These are phyloP conservation scores for Spathaspora gorwiae DNA, from an alignment of 805 yeast species.

Conservation along the genomic window DNA sequence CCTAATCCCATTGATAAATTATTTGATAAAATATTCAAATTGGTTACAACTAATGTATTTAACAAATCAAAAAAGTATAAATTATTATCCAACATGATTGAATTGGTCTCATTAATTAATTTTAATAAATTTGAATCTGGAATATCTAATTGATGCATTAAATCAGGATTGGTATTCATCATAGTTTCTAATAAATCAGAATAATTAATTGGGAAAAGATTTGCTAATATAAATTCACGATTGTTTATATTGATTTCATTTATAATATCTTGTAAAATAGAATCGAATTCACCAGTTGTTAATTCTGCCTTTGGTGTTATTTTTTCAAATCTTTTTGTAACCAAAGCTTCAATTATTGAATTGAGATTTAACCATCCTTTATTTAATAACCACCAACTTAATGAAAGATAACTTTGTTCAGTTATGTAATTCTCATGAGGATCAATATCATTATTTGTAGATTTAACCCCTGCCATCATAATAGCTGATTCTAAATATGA, in stretches of 20 bases:
- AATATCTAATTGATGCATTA: slow-evolving; percentile 32
- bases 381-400: slow-evolving; percentile 92
- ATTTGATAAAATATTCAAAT: slow-evolving; percentile 30
- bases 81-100: slow-evolving; percentile 28
- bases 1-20: slow-evolving; percentile 25
- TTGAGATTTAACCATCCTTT: slow-evolving; percentile 71
- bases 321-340: slow-evolving; percentile 55
- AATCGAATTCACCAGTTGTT: slow-evolving; percentile 55
- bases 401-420: slow-evolving; percentile 78
- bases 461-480: slow-evolving; percentile 53
- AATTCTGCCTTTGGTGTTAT: slow-evolving; percentile 73
- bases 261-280: slow-evolving; percentile 17
- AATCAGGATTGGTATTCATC: slow-evolving; percentile 43
- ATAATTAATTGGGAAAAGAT: slow-evolving; percentile 34
- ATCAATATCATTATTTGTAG: slow-evolving; percentile 8
- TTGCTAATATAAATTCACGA: slow-evolving; percentile 13
- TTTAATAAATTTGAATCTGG: slow-evolving; percentile 33
- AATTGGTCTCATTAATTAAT: slow-evolving; percentile 44
- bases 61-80: slow-evolving; percentile 28
- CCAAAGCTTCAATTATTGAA: slow-evolving; percentile 49
- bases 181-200: slow-evolving; percentile 44
- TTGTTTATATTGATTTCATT: slow-evolving; percentile 15
- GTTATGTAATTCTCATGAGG: slow-evolving; percentile 45
- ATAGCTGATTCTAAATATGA: slow-evolving; percentile 80
- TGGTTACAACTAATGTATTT: slow-evolving; percentile 26